phyloP scores from a whole-genome alignment of 768 basidiomycete species.

The Auriscalpium orientale region DNA sequence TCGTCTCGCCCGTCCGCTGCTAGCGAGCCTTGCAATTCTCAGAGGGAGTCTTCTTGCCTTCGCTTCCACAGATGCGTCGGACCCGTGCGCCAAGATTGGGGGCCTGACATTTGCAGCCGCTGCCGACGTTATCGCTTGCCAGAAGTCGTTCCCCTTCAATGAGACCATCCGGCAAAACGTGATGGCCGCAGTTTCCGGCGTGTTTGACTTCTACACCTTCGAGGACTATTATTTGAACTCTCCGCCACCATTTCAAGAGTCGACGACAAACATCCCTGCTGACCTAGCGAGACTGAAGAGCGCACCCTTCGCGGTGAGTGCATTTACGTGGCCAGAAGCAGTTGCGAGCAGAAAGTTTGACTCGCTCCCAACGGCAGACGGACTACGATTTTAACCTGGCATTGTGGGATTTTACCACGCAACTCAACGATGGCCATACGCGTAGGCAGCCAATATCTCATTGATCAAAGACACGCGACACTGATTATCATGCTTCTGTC shows the following conservation, averaged over 20 bases:
- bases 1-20: too few relatives aligned
- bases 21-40: background rate
- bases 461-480: background rate
- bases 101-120: slow-evolving; percentile 39
- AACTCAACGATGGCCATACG: slow-evolving; percentile 61
- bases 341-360: background rate
- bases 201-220: slow-evolving; percentile 34
- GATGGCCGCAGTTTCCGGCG: slow-evolving; percentile 24
- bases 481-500: background rate
- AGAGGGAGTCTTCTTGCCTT: background rate
- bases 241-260: slow-evolving; percentile 34
- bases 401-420: slow-evolving; percentile 45
- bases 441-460: slow-evolving; percentile 26
- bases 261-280: slow-evolving; percentile 46
- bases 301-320: slow-evolving; percentile 37
- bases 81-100: slow-evolving; percentile 29
- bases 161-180: slow-evolving; percentile 32
- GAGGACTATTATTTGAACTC: slow-evolving; percentile 31
- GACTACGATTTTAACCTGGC: slow-evolving; percentile 61
- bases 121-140: slow-evolving; percentile 42
- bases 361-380: slow-evolving; percentile 31
- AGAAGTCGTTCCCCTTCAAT: slow-evolving; percentile 30
- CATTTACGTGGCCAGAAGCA: background rate
- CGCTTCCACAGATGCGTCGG: slow-evolving; percentile 3
- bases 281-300: slow-evolving; percentile 40